These are phyloP conservation scores for Coemansia sp. DNA, from an alignment of 192 early-diverging fungal species.

Conservation along the genomic window DNA sequence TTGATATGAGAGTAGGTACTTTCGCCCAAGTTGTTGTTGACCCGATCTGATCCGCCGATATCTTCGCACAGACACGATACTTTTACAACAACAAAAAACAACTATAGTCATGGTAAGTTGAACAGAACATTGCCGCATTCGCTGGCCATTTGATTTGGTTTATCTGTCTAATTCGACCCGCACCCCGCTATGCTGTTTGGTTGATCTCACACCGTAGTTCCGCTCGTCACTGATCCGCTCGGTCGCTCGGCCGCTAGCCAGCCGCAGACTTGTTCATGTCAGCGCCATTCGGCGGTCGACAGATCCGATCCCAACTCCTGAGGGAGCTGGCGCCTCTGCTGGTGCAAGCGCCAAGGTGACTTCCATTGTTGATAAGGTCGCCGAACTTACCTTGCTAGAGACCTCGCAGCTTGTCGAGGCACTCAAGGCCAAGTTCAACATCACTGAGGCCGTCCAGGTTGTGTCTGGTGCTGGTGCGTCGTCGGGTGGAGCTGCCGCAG, in stretches of 20 bases:
- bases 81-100: background rate
- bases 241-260: conserved; percentile 29
- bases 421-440: conserved; percentile 87
- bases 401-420: conserved; percentile 85
- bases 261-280: conserved; percentile 43
- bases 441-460: conserved; percentile 87
- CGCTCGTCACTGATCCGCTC: conserved; percentile 38
- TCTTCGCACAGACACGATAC: background rate
- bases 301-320: conserved; percentile 66
- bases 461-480: conserved; percentile 65
- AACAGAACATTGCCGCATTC: background rate
- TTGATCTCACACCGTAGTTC: conserved; percentile 23
- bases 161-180: background rate
- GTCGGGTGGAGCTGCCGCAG: conserved; percentile 63
- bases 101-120: background rate
- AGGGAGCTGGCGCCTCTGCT: conserved; percentile 52
- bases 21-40: background rate
- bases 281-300: conserved; percentile 48
- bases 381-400: conserved; percentile 88
- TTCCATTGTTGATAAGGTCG: conserved; percentile 87
- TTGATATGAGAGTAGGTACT: background rate
- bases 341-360: conserved; percentile 65
- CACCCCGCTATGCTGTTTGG: background rate
- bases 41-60: background rate
- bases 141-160: background rate